Conservation (phyloP, 371 early-diverging fungal species). For the Lichtheimia corymbifera region DNA sequence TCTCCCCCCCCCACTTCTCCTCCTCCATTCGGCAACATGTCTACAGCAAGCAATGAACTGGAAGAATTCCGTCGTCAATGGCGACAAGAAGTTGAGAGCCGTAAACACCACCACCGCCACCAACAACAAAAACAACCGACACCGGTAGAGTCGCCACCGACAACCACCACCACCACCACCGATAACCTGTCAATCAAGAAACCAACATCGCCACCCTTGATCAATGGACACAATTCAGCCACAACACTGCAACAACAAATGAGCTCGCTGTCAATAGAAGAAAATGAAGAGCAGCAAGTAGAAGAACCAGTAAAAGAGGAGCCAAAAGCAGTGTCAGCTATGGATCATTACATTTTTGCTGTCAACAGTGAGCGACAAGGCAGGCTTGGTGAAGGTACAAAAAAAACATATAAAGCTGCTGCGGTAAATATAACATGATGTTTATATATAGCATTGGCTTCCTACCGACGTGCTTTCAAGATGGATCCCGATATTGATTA, state of each 20-base stretch:
- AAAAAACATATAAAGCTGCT: background rate
- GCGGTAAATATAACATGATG: too few relatives aligned
- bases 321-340: constrained; percentile 24
- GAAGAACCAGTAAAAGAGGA: constrained; percentile 6
- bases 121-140: constrained; percentile 2
- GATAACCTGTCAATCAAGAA: background rate
- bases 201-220: background rate
- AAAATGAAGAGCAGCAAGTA: constrained; percentile 1
- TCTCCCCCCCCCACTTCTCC: background rate
- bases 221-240: background rate
- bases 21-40: background rate
- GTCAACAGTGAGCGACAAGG: constrained; percentile 54
- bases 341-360: constrained; percentile 52
- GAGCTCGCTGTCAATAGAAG: constrained; percentile 11
- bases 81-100: constrained; percentile 41
- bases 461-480: constrained; percentile 57
- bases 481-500: constrained; percentile 50
- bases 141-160: background rate
- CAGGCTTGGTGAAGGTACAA: constrained; percentile 50
- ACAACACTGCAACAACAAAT: constrained; percentile 5
- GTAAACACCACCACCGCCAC: constrained; percentile 17
- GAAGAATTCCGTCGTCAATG: constrained; percentile 51
- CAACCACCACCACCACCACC: background rate
- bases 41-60: constrained; percentile 17
- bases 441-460: constrained; percentile 36